phyloP scores from a whole-genome alignment of 75 land plant genomes.

The Pinus taeda region DNA sequence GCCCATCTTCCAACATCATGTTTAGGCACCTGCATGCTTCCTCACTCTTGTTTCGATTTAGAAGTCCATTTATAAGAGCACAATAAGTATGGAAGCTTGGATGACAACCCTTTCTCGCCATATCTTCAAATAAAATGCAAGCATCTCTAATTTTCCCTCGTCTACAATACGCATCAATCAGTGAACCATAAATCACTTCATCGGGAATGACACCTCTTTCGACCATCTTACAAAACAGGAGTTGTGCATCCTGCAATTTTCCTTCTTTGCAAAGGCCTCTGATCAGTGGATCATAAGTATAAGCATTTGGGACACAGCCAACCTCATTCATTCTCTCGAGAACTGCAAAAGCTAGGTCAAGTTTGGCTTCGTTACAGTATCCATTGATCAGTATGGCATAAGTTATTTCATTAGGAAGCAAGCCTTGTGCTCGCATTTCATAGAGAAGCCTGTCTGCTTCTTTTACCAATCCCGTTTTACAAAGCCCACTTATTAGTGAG shows the following conservation, averaged over 20 bases:
- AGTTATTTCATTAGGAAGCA: constrained; percentile 40
- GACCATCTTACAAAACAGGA: constrained; percentile 31
- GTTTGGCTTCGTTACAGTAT: constrained; percentile 30
- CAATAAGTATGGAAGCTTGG: constrained; percentile 35
- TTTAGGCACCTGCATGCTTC: constrained; percentile 27
- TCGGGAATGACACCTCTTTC: constrained; percentile 49
- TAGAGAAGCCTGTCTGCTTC: constrained; percentile 30
- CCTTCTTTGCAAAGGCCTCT: constrained; percentile 21
- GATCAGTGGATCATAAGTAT: constrained; percentile 35
- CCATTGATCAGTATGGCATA: constrained; percentile 40
- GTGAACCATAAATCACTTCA: constrained; percentile 18
- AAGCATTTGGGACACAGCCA: constrained; percentile 32
- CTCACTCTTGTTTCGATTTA: constrained; percentile 35
- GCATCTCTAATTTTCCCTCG: constrained; percentile 38
- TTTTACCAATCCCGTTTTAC: constrained; percentile 21
- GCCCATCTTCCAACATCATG: constrained; percentile 15
- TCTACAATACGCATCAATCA: constrained; percentile 50
- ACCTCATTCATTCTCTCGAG: constrained; percentile 23
- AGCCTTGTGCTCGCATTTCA: constrained; percentile 33
- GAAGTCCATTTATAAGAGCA: constrained; percentile 48
- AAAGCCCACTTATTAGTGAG: constrained; percentile 44
- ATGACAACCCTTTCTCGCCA: constrained; percentile 28
- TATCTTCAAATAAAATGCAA: constrained; percentile 23
- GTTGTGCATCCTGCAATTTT: constrained; percentile 23
- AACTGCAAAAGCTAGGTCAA: constrained; percentile 18